phyloP scores from a whole-genome alignment of 371 early-diverging fungal genomes.

The Mucor piriformis region DNA sequence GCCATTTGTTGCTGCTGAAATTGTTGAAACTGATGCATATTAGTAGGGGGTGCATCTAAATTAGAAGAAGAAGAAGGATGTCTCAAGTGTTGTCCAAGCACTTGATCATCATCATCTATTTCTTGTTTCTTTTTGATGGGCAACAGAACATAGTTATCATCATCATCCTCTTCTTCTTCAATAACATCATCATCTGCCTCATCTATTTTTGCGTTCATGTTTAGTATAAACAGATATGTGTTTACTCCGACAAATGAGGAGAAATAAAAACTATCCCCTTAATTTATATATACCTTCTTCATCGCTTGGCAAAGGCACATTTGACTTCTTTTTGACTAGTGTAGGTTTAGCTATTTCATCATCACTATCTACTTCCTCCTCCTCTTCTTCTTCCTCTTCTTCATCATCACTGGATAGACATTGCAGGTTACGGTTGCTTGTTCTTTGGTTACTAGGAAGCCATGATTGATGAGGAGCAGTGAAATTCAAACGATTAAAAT shows the following conservation, averaged over 20 bases:
- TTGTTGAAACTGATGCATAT: constrained; percentile 18
- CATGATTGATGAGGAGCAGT: constrained; percentile 11
- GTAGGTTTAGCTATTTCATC: constrained; percentile 19
- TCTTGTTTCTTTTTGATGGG: not conserved
- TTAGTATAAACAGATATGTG: not conserved
- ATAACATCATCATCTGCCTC: constrained; percentile 1
- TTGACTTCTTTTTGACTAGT: not conserved
- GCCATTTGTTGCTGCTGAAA: constrained; percentile 28
- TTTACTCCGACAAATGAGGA: constrained; percentile 12
- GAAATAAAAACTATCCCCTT: not conserved
- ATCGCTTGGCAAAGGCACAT: constrained; percentile 38
- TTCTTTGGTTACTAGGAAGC: constrained; percentile 12
- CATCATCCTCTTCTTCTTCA: constrained; percentile 14
- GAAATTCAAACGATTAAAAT: constrained; percentile 32
- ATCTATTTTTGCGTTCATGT: not conserved
- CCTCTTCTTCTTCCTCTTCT: constrained; percentile 40
- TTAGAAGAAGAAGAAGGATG: constrained; percentile 8
- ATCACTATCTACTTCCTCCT: constrained; percentile 29
- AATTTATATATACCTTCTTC: constrained; percentile 33
- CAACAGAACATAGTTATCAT: not conserved
- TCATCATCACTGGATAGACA: constrained; percentile 52
- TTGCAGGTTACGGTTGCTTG: constrained; percentile 35
- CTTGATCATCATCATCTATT: constrained; percentile 15
- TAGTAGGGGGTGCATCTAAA: constrained; percentile 16
- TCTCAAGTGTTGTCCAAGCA: constrained; percentile 15